These are phyloP conservation scores for Coniferiporia weirii DNA, from an alignment of 1,284 basidiomycete species.

Conservation along the genomic window DNA sequence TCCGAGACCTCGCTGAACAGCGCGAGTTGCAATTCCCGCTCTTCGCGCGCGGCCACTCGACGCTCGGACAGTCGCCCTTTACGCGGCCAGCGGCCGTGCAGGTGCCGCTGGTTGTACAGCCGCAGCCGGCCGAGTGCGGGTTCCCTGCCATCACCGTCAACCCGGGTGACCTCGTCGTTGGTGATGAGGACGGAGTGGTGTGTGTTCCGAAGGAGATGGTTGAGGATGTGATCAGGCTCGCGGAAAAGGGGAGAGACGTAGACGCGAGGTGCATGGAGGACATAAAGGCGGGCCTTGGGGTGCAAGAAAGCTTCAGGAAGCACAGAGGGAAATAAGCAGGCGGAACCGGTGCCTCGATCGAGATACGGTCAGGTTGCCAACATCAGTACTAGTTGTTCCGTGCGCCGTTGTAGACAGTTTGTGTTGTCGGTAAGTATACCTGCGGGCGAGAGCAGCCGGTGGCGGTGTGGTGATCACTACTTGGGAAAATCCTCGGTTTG, in stretches of 20 bases:
- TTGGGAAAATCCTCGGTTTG: no score
- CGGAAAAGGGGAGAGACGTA: constrained; percentile 54
- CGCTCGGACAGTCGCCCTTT: constrained; percentile 84
- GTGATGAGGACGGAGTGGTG: constrained; percentile 88
- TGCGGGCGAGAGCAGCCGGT: no score
- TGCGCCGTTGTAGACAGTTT: no score
- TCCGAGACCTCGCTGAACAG: constrained; percentile 80
- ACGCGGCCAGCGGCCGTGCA: constrained; percentile 80
- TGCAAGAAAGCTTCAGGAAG: constrained; percentile 74
- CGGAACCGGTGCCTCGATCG: no score
- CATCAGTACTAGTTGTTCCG: no score
- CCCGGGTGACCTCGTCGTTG: constrained; percentile 82
- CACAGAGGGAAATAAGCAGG: constrained; percentile 55
- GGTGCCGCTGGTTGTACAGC: constrained; percentile 63
- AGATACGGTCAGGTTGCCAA: no score
- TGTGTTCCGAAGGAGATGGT: constrained; percentile 63
- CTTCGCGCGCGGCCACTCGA: constrained; percentile 78
- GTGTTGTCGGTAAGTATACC: no score
- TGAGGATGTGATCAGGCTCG: constrained; percentile 56
- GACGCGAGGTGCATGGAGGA: constrained; percentile 78
- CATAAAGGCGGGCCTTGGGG: constrained; percentile 67
- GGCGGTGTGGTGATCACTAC: no score
- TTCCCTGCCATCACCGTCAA: constrained; percentile 45
- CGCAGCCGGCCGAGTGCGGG: constrained; percentile 25
- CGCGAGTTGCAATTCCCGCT: constrained; percentile 65